Percentiles rank a stretch among this genome's conserved stretches.
phyloP scores from a whole-genome alignment of 2,329 filamentous ascomycete species.

The Botryotinia calthae region DNA sequence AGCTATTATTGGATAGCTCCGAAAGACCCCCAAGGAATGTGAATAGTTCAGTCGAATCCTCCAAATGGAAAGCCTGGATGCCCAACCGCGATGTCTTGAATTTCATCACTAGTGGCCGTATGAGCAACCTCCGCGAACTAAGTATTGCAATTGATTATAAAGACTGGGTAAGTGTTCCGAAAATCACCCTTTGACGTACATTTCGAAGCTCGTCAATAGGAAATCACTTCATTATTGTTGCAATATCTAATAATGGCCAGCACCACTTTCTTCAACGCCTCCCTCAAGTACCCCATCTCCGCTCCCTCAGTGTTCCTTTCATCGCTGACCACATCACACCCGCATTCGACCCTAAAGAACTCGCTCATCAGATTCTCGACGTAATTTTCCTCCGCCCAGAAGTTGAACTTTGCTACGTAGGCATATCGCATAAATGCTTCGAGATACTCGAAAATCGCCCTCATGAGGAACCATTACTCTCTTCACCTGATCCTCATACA shows the following conservation, averaged over 20 bases:
- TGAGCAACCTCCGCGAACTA: constrained; percentile 69
- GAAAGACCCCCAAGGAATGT: constrained; percentile 47
- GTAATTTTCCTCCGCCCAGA: constrained; percentile 75
- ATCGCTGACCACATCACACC: constrained; percentile 59
- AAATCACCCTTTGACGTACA: background rate
- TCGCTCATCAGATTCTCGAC: constrained; percentile 74
- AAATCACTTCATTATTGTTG: background rate
- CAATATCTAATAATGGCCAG: constrained; percentile 37
- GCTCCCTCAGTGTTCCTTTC: constrained; percentile 67
- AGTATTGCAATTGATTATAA: constrained; percentile 70
- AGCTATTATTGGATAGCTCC: constrained; percentile 71
- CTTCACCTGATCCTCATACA: constrained; percentile 31
- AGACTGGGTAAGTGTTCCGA: constrained; percentile 67
- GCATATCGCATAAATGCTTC: constrained; percentile 74
- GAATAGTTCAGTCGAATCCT: constrained; percentile 40
- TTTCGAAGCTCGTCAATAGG: background rate
- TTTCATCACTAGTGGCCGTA: constrained; percentile 74
- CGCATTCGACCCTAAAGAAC: constrained; percentile 61
- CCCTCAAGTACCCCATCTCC: constrained; percentile 66
- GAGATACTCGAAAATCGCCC: constrained; percentile 69
- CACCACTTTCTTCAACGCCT: constrained; percentile 77
- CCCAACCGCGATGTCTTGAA: constrained; percentile 65
- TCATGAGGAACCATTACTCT: constrained; percentile 42
- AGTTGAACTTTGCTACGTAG: constrained; percentile 74
- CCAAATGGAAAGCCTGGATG: constrained; percentile 68